phyloP scores from a whole-genome alignment of 1,284 basidiomycete species.

The Moesziomyces parantarcticus region DNA sequence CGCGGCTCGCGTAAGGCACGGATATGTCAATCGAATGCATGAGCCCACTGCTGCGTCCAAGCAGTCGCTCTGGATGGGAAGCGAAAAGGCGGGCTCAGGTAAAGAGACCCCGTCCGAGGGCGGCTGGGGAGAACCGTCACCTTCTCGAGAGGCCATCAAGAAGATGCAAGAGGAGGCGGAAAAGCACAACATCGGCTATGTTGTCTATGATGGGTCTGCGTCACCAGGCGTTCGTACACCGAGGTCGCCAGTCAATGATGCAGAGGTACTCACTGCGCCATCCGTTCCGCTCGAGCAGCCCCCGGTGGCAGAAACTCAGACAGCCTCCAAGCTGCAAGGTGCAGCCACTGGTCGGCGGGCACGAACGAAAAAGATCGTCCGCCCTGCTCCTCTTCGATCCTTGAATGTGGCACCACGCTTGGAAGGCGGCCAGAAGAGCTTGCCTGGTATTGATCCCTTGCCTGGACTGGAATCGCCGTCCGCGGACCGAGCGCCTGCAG shows the following conservation, averaged over 20 bases:
- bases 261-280: not conserved
- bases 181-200: constrained; percentile 2
- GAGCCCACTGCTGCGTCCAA: not conserved
- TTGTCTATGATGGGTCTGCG: constrained; percentile 2
- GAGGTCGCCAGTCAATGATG: too few species aligned
- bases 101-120: not conserved
- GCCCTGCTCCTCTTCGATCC: too few species aligned
- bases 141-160: constrained; percentile 1
- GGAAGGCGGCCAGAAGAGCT: too few species aligned
- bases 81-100: not conserved
- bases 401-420: too few species aligned
- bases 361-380: too few species aligned
- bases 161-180: constrained; percentile 10
- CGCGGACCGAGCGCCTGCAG: not conserved
- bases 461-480: not conserved
- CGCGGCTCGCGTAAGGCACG: not conserved
- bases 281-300: not conserved
- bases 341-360: too few species aligned
- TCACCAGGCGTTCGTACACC: not conserved
- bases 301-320: too few species aligned
- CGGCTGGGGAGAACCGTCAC: constrained; percentile 6
- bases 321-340: too few species aligned
- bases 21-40: too few species aligned
- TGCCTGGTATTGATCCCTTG: too few species aligned
- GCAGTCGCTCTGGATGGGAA: not conserved